phyloP scores from a whole-genome alignment of 257 asterid species.

The Nicotiana benthamiana region DNA sequence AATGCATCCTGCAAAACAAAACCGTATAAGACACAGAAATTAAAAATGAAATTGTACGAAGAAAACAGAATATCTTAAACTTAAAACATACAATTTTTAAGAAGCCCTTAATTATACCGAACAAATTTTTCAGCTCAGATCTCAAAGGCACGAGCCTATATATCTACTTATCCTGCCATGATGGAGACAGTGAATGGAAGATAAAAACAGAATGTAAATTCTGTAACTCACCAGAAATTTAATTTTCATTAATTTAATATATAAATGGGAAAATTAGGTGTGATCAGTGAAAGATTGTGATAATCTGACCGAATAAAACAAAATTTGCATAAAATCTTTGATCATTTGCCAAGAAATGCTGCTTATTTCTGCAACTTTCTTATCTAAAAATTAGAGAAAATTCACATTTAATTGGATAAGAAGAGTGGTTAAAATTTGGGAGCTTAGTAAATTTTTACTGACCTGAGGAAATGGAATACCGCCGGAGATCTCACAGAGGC shows the following conservation, averaged over 20 bases:
- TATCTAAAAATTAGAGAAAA: neutral
- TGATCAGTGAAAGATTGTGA: neutral
- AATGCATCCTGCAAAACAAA: conserved; percentile 7
- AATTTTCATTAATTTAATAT: neutral
- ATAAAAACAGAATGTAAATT: neutral
- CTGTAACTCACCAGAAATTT: neutral
- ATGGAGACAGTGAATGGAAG: neutral
- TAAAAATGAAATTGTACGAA: neutral
- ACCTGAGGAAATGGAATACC: conserved; percentile 7
- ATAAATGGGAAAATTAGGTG: neutral
- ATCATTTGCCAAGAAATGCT: neutral
- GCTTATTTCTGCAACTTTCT: neutral
- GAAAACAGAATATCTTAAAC: neutral
- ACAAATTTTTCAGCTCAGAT: neutral
- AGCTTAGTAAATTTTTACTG: neutral
- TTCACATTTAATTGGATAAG: neutral
- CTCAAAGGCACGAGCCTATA: neutral
- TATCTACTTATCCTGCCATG: neutral
- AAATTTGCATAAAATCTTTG: neutral
- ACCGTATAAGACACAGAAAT: neutral
- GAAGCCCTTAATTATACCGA: neutral
- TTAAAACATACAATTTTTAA: neutral
- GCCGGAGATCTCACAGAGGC: conserved; percentile 13
- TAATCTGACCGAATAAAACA: neutral
- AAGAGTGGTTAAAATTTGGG: neutral